A percentile compares a stretch with the other conserved stretches of the same genome.
Conservation (phyloP, 371 early-diverging fungal species). For the Mortierella sp. region DNA sequence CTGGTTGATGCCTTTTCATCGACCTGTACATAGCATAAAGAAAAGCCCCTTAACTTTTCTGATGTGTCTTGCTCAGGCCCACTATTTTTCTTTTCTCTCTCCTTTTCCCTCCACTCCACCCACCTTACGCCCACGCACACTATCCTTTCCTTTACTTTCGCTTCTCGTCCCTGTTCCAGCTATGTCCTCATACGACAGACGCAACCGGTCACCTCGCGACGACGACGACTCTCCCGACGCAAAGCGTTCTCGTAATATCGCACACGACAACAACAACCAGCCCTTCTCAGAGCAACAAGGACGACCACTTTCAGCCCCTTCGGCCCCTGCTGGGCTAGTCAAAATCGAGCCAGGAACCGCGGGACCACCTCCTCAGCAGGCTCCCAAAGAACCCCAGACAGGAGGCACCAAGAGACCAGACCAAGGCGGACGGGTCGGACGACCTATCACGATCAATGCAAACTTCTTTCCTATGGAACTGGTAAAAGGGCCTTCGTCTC, state of each 20-base stretch:
- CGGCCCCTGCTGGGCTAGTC: not conserved
- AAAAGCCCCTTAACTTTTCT: too few species aligned
- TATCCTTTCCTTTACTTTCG: not conserved
- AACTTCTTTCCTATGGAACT: slow-evolving; percentile 34
- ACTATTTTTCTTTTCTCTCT: too few species aligned
- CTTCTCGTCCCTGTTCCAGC: not conserved
- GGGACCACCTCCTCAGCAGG: not conserved
- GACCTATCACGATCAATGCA: slow-evolving; percentile 7
- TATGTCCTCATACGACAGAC: not conserved
- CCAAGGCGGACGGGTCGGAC: slow-evolving; percentile 23
- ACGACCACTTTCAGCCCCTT: not conserved
- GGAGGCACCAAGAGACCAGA: slow-evolving; percentile 38
- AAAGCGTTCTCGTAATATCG: not conserved
- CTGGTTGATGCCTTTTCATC: not conserved
- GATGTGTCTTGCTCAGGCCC: too few species aligned
- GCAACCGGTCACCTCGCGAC: not conserved
- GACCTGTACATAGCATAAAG: too few species aligned
- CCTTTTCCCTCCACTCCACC: too few species aligned
- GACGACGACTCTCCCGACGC: not conserved
- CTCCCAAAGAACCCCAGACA: slow-evolving; percentile 7
- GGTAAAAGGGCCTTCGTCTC: not conserved
- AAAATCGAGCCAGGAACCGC: not conserved
- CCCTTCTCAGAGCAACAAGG: not conserved
- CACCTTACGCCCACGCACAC: not conserved
- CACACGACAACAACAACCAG: not conserved